Evolutionary conservation across 2,329 filamentous ascomycete genomes (phyloP), one percentile per base, ranked within the genome.

Genomic region (Claviceps humidiphila): DNA sequence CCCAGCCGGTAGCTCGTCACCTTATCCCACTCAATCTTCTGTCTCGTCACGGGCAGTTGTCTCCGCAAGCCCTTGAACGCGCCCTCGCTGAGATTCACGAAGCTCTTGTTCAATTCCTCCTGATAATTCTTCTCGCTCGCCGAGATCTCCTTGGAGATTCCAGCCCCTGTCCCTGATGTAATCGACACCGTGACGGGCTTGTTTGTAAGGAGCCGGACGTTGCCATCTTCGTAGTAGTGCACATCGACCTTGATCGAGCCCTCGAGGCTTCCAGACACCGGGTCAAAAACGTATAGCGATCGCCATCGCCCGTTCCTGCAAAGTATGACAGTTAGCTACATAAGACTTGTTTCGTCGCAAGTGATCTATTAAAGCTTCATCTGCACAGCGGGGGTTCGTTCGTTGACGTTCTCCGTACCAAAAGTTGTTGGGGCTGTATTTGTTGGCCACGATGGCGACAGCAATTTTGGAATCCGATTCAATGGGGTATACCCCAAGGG

Each of bases 1-100:
- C 87, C 86, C 59, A 95, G 74, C 55, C 89, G 78, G 73, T 98
- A 98, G 60, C 89, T 89, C 46, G 88, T 85, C 59, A 98, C 88
- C 75, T 95, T 96, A 69, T 98, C 91, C 93, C 93, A 98, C 71
- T 98, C 93, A 60, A 98, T 91, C 78, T 96, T 96, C 75, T 98
- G 93, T 64, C 93, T 83, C 56, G 93, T 98, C 55, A 98, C 89
- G 0, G 93, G 93, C 66, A 98, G 73, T 71, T 97, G 93, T 70
- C 93, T 81, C 64, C 93, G 81, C 66, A 98, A 71, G 2, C 84
- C 82, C 79, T 97, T 98, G 73, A 98, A 98, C 1, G 89, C 88
- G 9, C 90, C 91, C 72, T 98, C 93, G 63, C 89, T 93, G 65
- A 98, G 74, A 58, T 77, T 85, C 14, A 82, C 83, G 67, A 98